Conservation (phyloP, 2,329 filamentous ascomycete species). For the Fusarium sp. region DNA sequence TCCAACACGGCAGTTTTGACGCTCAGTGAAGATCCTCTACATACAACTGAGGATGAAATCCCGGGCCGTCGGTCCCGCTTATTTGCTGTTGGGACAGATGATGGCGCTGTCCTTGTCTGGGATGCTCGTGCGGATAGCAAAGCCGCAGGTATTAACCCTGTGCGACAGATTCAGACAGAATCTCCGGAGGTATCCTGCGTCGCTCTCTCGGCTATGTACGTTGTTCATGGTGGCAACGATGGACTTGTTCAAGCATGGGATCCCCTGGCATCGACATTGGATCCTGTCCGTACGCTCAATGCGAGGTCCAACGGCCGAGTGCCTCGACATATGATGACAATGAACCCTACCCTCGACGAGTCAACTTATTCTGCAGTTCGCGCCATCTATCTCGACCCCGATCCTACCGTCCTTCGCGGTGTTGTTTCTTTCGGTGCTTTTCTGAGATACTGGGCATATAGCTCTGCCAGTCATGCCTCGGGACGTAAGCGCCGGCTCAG, state of each 20-base stretch:
- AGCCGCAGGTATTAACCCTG: constrained; percentile 67
- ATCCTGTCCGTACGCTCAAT: constrained; percentile 87
- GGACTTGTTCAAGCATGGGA: constrained; percentile 98
- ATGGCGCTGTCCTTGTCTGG: constrained; percentile 84
- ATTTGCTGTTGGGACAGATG: constrained; percentile 82
- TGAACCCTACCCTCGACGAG: constrained; percentile 69
- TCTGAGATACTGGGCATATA: constrained; percentile 93
- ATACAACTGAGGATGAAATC: constrained; percentile 67
- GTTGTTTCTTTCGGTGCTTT: constrained; percentile 88
- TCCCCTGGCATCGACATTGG: constrained; percentile 81
- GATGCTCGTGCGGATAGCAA: constrained; percentile 74
- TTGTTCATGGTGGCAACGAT: constrained; percentile 94
- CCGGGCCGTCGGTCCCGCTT: constrained; percentile 87
- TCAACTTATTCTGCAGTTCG: constrained; percentile 85
- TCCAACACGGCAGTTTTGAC: constrained; percentile 79
- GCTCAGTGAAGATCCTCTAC: constrained; percentile 79
- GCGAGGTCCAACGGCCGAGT: constrained; percentile 85
- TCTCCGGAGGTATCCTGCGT: constrained; percentile 88
- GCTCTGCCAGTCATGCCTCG: constrained; percentile 80
- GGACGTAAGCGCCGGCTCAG: constrained; percentile 83
- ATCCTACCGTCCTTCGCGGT: constrained; percentile 85
- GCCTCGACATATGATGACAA: constrained; percentile 73
- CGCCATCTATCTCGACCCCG: constrained; percentile 86
- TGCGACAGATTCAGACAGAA: constrained; percentile 89
- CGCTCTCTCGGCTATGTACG: constrained; percentile 83